Conservation (phyloP, 106 monocot genomes). For the Xerophyta viscosa region DNA sequence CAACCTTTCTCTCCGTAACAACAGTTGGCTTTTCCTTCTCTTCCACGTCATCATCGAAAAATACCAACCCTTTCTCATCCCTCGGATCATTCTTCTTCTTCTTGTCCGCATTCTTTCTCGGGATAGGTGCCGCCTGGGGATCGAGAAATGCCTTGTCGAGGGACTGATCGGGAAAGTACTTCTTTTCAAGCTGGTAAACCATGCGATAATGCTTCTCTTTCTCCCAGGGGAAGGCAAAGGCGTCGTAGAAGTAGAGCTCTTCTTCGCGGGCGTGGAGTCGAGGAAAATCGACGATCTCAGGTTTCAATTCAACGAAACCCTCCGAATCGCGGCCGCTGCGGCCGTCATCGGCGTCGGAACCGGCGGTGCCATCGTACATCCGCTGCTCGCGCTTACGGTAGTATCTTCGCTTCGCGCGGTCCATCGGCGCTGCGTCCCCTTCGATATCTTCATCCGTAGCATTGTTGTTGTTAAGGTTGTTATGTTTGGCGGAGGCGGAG, state of each 20-base stretch:
- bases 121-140: slow-evolving; percentile 6
- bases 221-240: slow-evolving; percentile 97
- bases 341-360: slow-evolving; percentile 32
- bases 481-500: neutral
- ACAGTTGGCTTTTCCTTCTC: slow-evolving; percentile 7
- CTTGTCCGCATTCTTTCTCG: slow-evolving; percentile 1
- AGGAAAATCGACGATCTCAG: slow-evolving; percentile 84
- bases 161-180: slow-evolving; percentile 87
- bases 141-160: slow-evolving; percentile 88
- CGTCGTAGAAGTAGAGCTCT: slow-evolving; percentile 95
- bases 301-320: slow-evolving; percentile 68
- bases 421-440: slow-evolving; percentile 8
- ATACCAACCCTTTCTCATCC: slow-evolving; percentile 39
- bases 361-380: slow-evolving; percentile 54
- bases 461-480: neutral
- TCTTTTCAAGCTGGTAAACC: slow-evolving; percentile 97
- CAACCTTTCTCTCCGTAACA: slow-evolving; percentile 71
- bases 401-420: slow-evolving; percentile 82
- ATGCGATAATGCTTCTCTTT: slow-evolving; percentile 95
- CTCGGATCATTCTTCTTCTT: slow-evolving; percentile 14
- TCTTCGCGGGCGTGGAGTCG: slow-evolving; percentile 85
- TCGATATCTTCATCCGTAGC: neutral
- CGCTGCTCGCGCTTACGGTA: slow-evolving; percentile 64
- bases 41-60: slow-evolving; percentile 35
- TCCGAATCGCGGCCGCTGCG: slow-evolving; percentile 1